These are phyloP conservation scores for Rickenella mellea DNA, from an alignment of 768 basidiomycete species.

Conservation along the genomic window DNA sequence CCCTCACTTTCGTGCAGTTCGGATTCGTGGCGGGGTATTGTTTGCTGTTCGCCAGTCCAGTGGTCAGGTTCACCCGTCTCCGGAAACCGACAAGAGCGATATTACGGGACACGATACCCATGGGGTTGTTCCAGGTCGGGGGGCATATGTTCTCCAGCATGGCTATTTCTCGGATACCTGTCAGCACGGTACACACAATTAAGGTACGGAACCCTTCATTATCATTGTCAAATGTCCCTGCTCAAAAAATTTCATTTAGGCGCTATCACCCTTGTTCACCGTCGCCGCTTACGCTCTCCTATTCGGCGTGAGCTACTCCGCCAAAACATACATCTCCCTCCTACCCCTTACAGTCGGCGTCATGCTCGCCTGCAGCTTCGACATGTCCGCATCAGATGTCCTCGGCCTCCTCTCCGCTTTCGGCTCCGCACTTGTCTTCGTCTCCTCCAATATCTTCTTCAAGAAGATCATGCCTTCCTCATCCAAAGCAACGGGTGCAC, in stretches of 20 bases:
- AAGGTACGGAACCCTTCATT: slow-evolving; percentile 76
- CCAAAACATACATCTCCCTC: slow-evolving; percentile 84
- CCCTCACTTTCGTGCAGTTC: slow-evolving; percentile 96
- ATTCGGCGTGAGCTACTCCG: slow-evolving; percentile 89
- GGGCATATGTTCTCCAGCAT: slow-evolving; percentile 98
- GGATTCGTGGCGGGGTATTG: slow-evolving; percentile 88
- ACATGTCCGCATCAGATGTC: slow-evolving; percentile 78
- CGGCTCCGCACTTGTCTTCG: slow-evolving; percentile 93
- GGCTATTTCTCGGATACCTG: slow-evolving; percentile 92
- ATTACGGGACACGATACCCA: slow-evolving; percentile 73
- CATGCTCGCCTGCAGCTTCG: slow-evolving; percentile 95
- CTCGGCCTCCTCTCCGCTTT: slow-evolving; percentile 91
- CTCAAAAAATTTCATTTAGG: slow-evolving; percentile 35
- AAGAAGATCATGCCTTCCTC: slow-evolving; percentile 88
- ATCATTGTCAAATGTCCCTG: not conserved
- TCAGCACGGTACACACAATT: slow-evolving; percentile 97
- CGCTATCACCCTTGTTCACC: slow-evolving; percentile 93
- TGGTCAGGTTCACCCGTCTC: slow-evolving; percentile 55
- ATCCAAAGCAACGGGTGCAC: slow-evolving; percentile 28
- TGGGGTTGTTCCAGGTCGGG: slow-evolving; percentile 96
- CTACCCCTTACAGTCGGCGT: slow-evolving; percentile 94
- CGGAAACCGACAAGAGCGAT: slow-evolving; percentile 67
- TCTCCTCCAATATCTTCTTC: slow-evolving; percentile 97
- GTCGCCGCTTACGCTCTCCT: slow-evolving; percentile 91
- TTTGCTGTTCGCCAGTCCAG: slow-evolving; percentile 72